Percentiles rank a stretch among this genome's conserved stretches.
These are phyloP conservation scores for Fusarium sp. DNA, from an alignment of 2,329 filamentous ascomycete species.

Conservation along the genomic window DNA sequence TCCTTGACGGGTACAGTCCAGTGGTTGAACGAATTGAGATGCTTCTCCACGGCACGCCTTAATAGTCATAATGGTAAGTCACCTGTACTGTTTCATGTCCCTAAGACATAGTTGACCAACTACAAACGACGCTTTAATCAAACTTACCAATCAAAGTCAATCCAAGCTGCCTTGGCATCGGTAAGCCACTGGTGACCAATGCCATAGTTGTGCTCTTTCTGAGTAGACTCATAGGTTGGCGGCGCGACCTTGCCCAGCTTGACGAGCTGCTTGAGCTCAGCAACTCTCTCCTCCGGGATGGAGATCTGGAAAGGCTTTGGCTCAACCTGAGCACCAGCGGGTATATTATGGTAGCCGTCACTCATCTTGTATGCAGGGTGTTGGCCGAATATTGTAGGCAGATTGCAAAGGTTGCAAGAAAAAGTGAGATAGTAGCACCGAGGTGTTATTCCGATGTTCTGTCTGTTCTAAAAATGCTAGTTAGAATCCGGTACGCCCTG, in stretches of 20 bases:
- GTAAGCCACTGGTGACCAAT: conserved; percentile 4
- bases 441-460: background rate
- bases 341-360: background rate
- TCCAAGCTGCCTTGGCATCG: conserved; percentile 13
- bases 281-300: background rate
- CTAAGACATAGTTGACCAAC: background rate
- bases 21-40: conserved; percentile 6
- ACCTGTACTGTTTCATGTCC: no score
- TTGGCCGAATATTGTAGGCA: background rate
- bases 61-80: background rate
- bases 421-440: background rate
- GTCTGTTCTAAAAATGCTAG: background rate
- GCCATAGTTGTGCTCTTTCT: conserved; percentile 6
- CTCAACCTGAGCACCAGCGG: background rate
- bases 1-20: conserved; percentile 3
- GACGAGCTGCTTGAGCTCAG: conserved; percentile 17
- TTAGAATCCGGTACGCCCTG: no score
- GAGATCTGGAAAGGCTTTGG: background rate
- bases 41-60: conserved; percentile 11
- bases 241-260: conserved; percentile 14
- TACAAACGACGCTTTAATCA: fast-evolving
- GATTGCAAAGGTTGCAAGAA: no score
- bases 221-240: conserved; percentile 3
- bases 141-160: conserved; percentile 18
- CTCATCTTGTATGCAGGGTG: background rate